Evolutionary conservation across 2,329 filamentous ascomycete genomes (phyloP).

Genomic region (Fusarium chaquense): DNA sequence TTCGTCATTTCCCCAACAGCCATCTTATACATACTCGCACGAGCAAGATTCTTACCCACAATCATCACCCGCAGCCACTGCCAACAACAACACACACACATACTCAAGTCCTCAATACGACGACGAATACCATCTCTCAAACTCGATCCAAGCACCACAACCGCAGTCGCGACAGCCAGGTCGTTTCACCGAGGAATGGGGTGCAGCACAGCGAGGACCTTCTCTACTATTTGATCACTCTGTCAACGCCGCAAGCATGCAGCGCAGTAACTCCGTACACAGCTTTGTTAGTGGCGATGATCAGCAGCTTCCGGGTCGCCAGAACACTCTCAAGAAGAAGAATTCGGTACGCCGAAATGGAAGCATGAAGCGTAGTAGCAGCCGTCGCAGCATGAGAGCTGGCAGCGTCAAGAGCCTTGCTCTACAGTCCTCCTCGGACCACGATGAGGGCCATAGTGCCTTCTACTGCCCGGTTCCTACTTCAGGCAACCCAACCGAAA

Average conservation of each 20-base stretch:
- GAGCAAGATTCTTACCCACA: slow-evolving; percentile 40
- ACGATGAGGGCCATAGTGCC: slow-evolving; percentile 80
- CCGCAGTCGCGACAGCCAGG: slow-evolving; percentile 52
- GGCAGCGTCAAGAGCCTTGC: slow-evolving; percentile 87
- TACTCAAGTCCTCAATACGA: slow-evolving; percentile 35
- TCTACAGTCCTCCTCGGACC: slow-evolving; percentile 75
- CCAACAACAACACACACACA: slow-evolving; percentile 38
- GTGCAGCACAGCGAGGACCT: slow-evolving; percentile 74
- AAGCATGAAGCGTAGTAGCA: slow-evolving; percentile 83
- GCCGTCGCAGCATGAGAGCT: slow-evolving; percentile 83
- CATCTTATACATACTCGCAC: slow-evolving; percentile 38
- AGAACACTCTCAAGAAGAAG: slow-evolving; percentile 90
- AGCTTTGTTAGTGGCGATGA: slow-evolving; percentile 64
- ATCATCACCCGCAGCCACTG: slow-evolving; percentile 37
- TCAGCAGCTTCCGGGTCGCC: slow-evolving; percentile 58
- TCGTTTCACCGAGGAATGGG: slow-evolving; percentile 78
- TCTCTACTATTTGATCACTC: slow-evolving; percentile 67
- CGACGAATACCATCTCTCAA: slow-evolving; percentile 35
- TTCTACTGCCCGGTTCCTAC: slow-evolving; percentile 93
- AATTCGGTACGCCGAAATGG: slow-evolving; percentile 77
- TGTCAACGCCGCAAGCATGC: slow-evolving; percentile 57
- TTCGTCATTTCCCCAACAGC: slow-evolving; percentile 40
- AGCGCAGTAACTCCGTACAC: slow-evolving; percentile 72
- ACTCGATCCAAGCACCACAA: slow-evolving; percentile 37
- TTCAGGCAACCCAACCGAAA: slow-evolving; percentile 86